A percentile compares a stretch with the other conserved stretches of the same genome.
Conservation (phyloP, 257 asterid genomes). For the Solanum lignicaule region DNA sequence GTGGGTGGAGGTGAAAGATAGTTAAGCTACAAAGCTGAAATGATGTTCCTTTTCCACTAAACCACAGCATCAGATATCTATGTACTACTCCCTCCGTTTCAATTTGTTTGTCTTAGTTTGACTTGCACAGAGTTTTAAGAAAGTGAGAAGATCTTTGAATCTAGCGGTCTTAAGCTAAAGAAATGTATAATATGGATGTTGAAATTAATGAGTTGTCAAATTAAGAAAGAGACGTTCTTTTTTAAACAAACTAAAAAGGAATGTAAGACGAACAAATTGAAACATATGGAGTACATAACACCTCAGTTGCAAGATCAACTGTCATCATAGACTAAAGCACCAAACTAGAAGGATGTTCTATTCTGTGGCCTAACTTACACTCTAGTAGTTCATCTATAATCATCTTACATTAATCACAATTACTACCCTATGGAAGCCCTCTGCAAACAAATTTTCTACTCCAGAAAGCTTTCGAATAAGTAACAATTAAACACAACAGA, state of each 20-base stretch:
- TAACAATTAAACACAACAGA: background rate
- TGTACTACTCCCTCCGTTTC: background rate
- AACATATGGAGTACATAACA: background rate
- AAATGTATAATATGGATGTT: background rate
- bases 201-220: background rate
- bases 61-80: background rate
- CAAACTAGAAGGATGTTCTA: too few species aligned
- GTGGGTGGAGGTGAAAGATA: background rate
- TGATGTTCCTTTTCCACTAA: background rate
- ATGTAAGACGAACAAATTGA: background rate
- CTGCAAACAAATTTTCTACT: background rate
- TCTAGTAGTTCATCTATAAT: background rate
- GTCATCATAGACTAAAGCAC: background rate
- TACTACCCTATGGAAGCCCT: background rate
- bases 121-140: background rate
- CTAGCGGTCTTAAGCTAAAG: background rate
- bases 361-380: too few species aligned
- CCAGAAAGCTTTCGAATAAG: background rate
- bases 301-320: background rate
- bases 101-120: background rate
- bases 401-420: background rate
- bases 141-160: background rate
- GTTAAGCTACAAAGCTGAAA: background rate
- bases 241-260: background rate
- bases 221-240: background rate